Evolutionary conservation across 768 basidiomycete species (phyloP).

Genomic region (Termitomyces sp.): DNA sequence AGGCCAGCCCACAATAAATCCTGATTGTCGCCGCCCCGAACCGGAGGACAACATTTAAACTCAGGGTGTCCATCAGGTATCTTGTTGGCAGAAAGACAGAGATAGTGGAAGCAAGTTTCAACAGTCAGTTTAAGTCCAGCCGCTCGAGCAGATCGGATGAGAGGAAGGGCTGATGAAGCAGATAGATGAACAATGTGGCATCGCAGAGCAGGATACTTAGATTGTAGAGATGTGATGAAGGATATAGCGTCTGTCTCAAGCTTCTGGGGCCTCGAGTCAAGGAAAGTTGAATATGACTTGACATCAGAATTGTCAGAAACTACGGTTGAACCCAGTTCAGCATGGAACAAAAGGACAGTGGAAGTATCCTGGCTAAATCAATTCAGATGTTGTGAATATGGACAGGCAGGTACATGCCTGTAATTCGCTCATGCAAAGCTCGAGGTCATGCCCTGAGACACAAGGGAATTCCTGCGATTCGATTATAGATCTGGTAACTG

Average conservation of each 20-base stretch:
- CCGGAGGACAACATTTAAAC: slow-evolving; percentile 96
- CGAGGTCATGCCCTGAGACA: slow-evolving; percentile 66
- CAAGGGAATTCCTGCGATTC: slow-evolving; percentile 86
- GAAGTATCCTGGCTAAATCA: slow-evolving; percentile 45
- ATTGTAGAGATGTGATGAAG: slow-evolving; percentile 64
- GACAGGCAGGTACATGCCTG: slow-evolving; percentile 40
- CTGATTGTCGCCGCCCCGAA: slow-evolving; percentile 68
- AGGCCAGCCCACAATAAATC: slow-evolving; percentile 79
- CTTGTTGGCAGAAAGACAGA: slow-evolving; percentile 64
- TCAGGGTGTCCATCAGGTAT: slow-evolving; percentile 76
- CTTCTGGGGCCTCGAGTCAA: slow-evolving; percentile 74
- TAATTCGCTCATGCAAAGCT: slow-evolving; percentile 64
- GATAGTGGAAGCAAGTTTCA: slow-evolving; percentile 98
- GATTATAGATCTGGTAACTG: slow-evolving; percentile 2
- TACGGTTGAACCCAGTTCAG: slow-evolving; percentile 57
- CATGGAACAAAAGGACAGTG: slow-evolving; percentile 85
- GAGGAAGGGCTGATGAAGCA: slow-evolving; percentile 72
- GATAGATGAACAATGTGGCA: slow-evolving; percentile 97
- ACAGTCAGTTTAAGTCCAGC: slow-evolving; percentile 72
- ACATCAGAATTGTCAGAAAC: slow-evolving; percentile 24
- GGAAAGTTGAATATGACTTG: slow-evolving; percentile 72
- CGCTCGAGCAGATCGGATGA: slow-evolving; percentile 63
- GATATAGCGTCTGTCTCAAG: slow-evolving; percentile 81
- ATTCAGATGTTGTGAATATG: neutral
- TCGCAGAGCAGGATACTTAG: slow-evolving; percentile 56